Evolutionary conservation across 768 basidiomycete species (phyloP).

Genomic region (Artomyces pyxidatus): DNA sequence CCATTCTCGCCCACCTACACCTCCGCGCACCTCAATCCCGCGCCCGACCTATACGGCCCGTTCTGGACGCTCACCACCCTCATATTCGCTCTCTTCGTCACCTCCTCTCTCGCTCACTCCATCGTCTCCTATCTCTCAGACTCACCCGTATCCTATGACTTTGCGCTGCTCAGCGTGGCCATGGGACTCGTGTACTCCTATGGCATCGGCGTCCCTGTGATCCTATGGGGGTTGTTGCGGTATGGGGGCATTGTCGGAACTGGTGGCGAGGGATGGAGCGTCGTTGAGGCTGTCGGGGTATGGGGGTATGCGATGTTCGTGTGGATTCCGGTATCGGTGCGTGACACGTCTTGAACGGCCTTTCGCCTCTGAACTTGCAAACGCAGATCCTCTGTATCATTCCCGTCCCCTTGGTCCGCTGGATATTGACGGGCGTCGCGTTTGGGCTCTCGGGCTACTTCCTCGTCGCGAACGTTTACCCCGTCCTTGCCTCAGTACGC

Average conservation of each 20-base stretch:
- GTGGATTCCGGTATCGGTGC: conserved; percentile 82
- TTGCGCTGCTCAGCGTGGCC: conserved; percentile 76
- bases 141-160: conserved; percentile 70
- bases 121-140: conserved; percentile 80
- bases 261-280: conserved; percentile 67
- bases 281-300: conserved; percentile 72
- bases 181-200: conserved; percentile 83
- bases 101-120: conserved; percentile 85
- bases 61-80: conserved; percentile 98
- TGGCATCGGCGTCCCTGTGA: conserved; percentile 70
- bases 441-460: conserved; percentile 84
- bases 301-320: conserved; percentile 82
- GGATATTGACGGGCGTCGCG: conserved; percentile 67
- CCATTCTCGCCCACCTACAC: conserved; percentile 61
- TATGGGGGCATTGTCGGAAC: conserved; percentile 59
- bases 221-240: conserved; percentile 77
- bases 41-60: conserved; percentile 76
- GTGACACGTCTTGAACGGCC: conserved; percentile 19
- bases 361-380: background rate
- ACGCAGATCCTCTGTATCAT: conserved; percentile 75
- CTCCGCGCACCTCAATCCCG: conserved; percentile 53
- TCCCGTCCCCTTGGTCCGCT: conserved; percentile 74
- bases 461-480: conserved; percentile 79
- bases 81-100: conserved; percentile 87
- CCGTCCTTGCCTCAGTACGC: conserved; percentile 76